Percentiles rank a stretch among this genome's conserved stretches.
Conservation (phyloP, 768 basidiomycete species). For the Mrakia frigida region DNA sequence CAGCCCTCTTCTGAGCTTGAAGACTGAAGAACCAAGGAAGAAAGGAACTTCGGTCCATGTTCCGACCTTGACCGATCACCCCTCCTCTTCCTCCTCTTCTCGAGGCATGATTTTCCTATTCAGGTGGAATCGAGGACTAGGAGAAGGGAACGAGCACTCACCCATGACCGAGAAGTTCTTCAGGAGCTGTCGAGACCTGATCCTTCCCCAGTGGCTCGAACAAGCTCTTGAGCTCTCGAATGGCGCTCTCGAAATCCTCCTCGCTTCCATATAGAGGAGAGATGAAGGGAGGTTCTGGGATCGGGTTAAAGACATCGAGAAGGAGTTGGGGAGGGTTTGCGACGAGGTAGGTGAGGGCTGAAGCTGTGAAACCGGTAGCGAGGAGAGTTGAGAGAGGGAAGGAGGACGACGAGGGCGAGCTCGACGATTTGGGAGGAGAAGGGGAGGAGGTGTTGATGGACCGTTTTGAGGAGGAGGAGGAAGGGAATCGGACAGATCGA, state of each 20-base stretch:
- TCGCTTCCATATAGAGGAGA: conserved; percentile 47
- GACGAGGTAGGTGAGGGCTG: conserved; percentile 16
- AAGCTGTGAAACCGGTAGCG: conserved; percentile 14
- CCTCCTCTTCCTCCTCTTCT: neutral
- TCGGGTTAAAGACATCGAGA: conserved; percentile 27
- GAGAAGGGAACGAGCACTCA: conserved; percentile 46
- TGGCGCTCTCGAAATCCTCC: conserved; percentile 54
- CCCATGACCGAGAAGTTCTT: conserved; percentile 53
- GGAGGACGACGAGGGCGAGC: neutral
- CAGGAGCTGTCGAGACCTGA: conserved; percentile 37
- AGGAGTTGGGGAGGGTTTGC: conserved; percentile 23
- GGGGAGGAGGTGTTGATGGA: neutral
- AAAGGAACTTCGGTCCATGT: neutral
- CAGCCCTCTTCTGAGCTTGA: neutral
- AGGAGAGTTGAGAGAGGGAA: conserved; percentile 16
- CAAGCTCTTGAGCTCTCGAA: conserved; percentile 50
- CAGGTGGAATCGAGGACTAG: neutral
- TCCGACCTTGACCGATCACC: neutral
- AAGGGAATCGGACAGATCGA: neutral
- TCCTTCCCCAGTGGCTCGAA: conserved; percentile 54
- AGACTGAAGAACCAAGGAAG: neutral
- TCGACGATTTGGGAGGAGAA: too few relatives aligned
- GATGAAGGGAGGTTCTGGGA: conserved; percentile 29
- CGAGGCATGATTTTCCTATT: too few relatives aligned
- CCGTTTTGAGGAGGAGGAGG: neutral